Evolutionary conservation across 306 rosid species (phyloP).

Genomic region (Inga leiocalycina): DNA sequence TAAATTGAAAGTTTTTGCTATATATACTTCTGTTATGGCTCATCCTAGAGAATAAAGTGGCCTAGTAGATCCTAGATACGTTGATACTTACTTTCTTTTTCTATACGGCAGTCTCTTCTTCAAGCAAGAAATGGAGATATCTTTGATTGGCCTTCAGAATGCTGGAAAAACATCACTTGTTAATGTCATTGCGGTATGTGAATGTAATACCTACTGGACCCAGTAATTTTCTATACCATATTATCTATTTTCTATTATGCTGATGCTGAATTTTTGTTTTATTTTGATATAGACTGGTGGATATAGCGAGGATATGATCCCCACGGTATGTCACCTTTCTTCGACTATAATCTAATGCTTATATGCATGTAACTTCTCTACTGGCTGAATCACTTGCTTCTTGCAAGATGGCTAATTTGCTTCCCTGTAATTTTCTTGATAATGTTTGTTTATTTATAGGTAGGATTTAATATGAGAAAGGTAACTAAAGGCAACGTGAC

Average conservation of each 20-base stretch:
- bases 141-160: constrained; percentile 80
- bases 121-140: constrained; percentile 83
- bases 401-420: constrained; percentile 1
- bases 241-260: constrained; percentile 7
- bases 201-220: constrained; percentile 1
- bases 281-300: constrained; percentile 58
- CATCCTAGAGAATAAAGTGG: not conserved
- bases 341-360: constrained; percentile 1
- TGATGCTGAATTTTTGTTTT: constrained; percentile 35
- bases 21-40: not conserved
- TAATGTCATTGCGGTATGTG: constrained; percentile 74
- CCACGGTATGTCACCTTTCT: constrained; percentile 58
- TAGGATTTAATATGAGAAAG: constrained; percentile 77
- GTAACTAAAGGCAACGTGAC: constrained; percentile 74
- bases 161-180: constrained; percentile 79
- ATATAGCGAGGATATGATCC: constrained; percentile 77
- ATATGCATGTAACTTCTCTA: not conserved
- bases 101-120: constrained; percentile 49
- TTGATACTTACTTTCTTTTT: not conserved
- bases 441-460: constrained; percentile 44
- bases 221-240: not conserved
- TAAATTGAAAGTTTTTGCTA: not conserved
- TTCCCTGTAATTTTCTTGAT: constrained; percentile 13
- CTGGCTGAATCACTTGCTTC: constrained; percentile 6
- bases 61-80: not conserved